Evolutionary conservation across 495 filamentous ascomycete genomes (phyloP).

Genomic region (Oleoguttula mirabilis): DNA sequence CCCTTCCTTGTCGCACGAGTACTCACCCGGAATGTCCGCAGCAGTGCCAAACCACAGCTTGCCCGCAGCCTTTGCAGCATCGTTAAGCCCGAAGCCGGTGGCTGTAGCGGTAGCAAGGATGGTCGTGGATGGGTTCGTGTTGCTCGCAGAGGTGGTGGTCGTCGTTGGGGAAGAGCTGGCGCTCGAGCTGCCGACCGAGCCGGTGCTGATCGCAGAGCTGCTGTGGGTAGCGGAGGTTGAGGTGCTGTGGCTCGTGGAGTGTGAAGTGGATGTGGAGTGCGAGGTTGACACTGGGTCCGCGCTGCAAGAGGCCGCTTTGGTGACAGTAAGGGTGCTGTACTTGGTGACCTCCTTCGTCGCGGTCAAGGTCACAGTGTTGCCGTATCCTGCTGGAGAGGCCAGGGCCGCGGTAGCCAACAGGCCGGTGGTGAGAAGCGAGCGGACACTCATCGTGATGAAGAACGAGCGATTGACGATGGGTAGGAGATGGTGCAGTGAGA

Average conservation of each 20-base stretch:
- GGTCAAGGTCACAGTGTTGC: neutral
- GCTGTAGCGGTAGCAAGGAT: constrained; percentile 2
- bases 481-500: too few relatives aligned
- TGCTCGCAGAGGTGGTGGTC: constrained; percentile 2
- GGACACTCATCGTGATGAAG: constrained; percentile 8
- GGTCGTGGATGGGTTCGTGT: constrained; percentile 2
- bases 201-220: neutral
- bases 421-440: constrained; percentile 8
- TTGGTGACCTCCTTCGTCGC: neutral
- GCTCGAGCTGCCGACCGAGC: neutral
- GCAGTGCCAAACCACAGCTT: constrained; percentile 20
- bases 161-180: neutral
- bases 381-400: constrained; percentile 1
- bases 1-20: neutral
- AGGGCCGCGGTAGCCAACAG: constrained; percentile 9
- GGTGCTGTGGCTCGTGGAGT: neutral
- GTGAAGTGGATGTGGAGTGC: neutral
- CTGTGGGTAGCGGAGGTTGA: neutral
- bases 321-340: neutral
- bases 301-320: neutral
- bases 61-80: constrained; percentile 11
- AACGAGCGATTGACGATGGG: constrained; percentile 2
- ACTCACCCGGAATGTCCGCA: constrained; percentile 13
- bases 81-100: constrained; percentile 7
- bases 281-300: too few relatives aligned